phyloP scores from a whole-genome alignment of 805 yeast species.

The Saccharomycopsis malanga region DNA sequence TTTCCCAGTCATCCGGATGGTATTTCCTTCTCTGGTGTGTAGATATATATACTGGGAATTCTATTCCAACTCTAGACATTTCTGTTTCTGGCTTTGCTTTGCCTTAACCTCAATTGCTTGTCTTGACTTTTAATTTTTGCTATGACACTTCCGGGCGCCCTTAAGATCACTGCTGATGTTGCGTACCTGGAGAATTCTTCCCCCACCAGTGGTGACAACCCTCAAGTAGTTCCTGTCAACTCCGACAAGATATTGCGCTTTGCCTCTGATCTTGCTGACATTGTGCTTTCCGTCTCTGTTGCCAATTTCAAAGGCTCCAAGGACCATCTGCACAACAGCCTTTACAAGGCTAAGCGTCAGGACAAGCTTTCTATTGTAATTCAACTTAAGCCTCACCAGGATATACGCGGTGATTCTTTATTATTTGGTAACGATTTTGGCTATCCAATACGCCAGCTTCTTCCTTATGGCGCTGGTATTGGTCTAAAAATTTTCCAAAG shows the following conservation, averaged over 20 bases:
- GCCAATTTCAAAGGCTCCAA: conserved; percentile 41
- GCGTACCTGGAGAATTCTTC: neutral
- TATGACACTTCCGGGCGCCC: neutral
- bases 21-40: too few species aligned
- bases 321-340: conserved; percentile 32
- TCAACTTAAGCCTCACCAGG: conserved; percentile 21
- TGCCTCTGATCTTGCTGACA: neutral
- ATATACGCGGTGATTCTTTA: conserved; percentile 45
- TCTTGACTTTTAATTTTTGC: too few species aligned
- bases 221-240: conserved; percentile 38
- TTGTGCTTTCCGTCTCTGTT: conserved; percentile 31
- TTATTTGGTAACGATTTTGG: conserved; percentile 67
- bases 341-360: conserved; percentile 30
- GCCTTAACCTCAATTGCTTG: too few species aligned
- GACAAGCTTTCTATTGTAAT: conserved; percentile 38
- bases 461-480: conserved; percentile 49
- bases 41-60: too few species aligned
- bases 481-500: conserved; percentile 52
- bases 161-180: neutral
- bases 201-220: conserved; percentile 8
- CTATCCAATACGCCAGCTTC: conserved; percentile 46
- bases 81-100: too few species aligned
- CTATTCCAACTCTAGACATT: too few species aligned
- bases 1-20: too few species aligned
- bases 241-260: conserved; percentile 26